Evolutionary conservation across 2,329 filamentous ascomycete species (phyloP).

Genomic region (Delphinella strobiligena): DNA sequence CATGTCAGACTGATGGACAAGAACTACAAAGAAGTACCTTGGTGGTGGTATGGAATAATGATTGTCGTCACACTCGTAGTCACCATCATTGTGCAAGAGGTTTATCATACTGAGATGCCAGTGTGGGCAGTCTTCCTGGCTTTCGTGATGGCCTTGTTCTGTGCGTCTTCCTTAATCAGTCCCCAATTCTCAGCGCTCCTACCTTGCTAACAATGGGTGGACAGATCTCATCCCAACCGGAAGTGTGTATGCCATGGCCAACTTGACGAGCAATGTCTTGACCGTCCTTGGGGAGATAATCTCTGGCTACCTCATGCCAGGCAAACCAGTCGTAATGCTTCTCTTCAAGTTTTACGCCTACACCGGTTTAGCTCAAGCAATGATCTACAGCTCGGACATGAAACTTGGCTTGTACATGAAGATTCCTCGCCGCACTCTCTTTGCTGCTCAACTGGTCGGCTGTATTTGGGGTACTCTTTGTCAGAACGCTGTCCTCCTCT

Average conservation of each 20-base stretch:
- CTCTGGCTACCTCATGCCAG: constrained; percentile 69
- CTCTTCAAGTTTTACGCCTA: constrained; percentile 87
- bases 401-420: constrained; percentile 87
- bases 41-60: constrained; percentile 57
- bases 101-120: constrained; percentile 3
- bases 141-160: constrained; percentile 60
- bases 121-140: constrained; percentile 29
- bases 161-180: constrained; percentile 84
- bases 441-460: constrained; percentile 65
- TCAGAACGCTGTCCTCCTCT: constrained; percentile 75
- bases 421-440: constrained; percentile 66
- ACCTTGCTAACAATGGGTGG: constrained; percentile 13
- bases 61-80: constrained; percentile 7
- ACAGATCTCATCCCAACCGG: constrained; percentile 11
- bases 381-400: constrained; percentile 78
- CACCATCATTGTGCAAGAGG: constrained; percentile 15
- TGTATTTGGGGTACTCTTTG: constrained; percentile 66
- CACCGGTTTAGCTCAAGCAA: constrained; percentile 46
- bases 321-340: constrained; percentile 81
- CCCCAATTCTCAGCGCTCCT: constrained; percentile 87
- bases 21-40: constrained; percentile 67
- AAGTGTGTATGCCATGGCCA: not conserved
- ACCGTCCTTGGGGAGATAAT: constrained; percentile 36
- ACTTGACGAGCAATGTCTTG: not conserved
- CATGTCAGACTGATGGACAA: constrained; percentile 68